phyloP scores from a whole-genome alignment of 2,329 filamentous ascomycete genomes.

The Fusarium sp. region DNA sequence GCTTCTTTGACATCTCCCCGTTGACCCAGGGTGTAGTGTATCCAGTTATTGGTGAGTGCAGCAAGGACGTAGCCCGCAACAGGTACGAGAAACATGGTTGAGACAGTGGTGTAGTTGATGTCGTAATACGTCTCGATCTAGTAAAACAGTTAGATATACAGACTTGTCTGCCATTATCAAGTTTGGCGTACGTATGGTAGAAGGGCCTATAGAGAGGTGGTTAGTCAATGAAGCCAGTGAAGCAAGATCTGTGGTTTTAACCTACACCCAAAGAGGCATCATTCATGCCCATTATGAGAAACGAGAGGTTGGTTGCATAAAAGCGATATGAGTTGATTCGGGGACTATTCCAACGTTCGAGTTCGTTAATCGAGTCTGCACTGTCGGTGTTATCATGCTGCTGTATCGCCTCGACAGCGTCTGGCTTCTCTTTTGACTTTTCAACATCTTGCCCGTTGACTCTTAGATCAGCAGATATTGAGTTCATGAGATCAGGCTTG shows the following conservation, averaged over 20 bases:
- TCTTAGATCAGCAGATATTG: background rate
- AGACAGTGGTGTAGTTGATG: slow-evolving; percentile 71
- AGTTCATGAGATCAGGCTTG: background rate
- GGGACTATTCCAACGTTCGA: slow-evolving; percentile 73
- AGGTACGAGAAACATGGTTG: slow-evolving; percentile 74
- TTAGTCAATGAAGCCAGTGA: slow-evolving; percentile 16
- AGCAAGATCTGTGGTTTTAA: slow-evolving; percentile 18
- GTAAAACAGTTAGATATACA: background rate
- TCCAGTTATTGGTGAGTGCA: slow-evolving; percentile 71
- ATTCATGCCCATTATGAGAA: slow-evolving; percentile 75
- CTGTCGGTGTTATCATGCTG: slow-evolving; percentile 9
- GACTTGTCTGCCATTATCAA: background rate
- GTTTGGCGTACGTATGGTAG: slow-evolving; percentile 57
- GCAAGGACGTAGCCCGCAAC: slow-evolving; percentile 73
- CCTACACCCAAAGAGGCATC: slow-evolving; percentile 73
- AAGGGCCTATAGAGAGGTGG: slow-evolving; percentile 54
- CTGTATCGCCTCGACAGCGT: slow-evolving; percentile 3
- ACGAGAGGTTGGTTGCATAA: slow-evolving; percentile 68
- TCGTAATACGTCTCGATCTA: slow-evolving; percentile 64
- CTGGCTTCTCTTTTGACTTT: slow-evolving; percentile 15
- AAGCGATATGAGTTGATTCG: slow-evolving; percentile 68
- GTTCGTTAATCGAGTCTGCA: slow-evolving; percentile 20
- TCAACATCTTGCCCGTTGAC: slow-evolving; percentile 12
- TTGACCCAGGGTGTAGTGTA: slow-evolving; percentile 75
- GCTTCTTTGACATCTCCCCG: slow-evolving; percentile 61